A percentile compares a stretch with the other conserved stretches of the same genome.
Evolutionary conservation across 2,329 filamentous ascomycete species (phyloP).

Genomic region (Tolypocladium inflatum): DNA sequence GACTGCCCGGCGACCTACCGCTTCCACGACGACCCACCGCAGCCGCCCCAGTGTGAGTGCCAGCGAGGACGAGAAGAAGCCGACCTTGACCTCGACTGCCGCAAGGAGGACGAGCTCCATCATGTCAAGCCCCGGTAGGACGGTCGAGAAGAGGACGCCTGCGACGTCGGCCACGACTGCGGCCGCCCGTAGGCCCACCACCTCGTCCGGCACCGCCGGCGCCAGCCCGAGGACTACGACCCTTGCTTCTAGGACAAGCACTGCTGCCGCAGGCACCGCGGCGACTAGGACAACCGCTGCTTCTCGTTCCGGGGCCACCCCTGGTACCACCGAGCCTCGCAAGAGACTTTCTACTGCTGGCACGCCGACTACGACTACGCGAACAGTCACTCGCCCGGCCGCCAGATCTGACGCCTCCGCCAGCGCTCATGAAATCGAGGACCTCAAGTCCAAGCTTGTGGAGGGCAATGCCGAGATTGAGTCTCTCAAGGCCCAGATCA

Average conservation of each 20-base stretch:
- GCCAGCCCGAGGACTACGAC: conserved; percentile 28
- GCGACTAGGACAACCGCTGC: conserved; percentile 24
- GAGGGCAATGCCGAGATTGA: conserved; percentile 49
- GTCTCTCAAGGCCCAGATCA: conserved; percentile 45
- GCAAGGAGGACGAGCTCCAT: conserved; percentile 35
- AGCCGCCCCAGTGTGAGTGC: conserved; percentile 38
- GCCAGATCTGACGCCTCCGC: conserved; percentile 28
- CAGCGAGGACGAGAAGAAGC: conserved; percentile 41
- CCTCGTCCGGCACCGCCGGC: conserved; percentile 19
- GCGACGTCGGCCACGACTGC: conserved; percentile 20
- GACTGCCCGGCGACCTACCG: conserved; percentile 19
- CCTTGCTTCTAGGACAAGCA: conserved; percentile 17
- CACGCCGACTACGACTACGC: conserved; percentile 23
- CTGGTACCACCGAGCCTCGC: conserved; percentile 34
- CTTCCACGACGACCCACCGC: conserved; percentile 30
- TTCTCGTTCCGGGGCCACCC: conserved; percentile 24
- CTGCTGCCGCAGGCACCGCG: conserved; percentile 16
- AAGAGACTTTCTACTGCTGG: conserved; percentile 48
- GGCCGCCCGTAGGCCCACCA: conserved; percentile 22
- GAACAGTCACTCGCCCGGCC: conserved; percentile 29
- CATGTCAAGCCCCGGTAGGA: conserved; percentile 26
- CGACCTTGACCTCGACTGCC: conserved; percentile 24
- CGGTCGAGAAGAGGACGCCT: conserved; percentile 24
- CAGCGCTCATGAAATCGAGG: conserved; percentile 46
- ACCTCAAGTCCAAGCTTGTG: conserved; percentile 49